Conservation (phyloP, 306 rosid species). For the Adenanthera pavonina region DNA sequence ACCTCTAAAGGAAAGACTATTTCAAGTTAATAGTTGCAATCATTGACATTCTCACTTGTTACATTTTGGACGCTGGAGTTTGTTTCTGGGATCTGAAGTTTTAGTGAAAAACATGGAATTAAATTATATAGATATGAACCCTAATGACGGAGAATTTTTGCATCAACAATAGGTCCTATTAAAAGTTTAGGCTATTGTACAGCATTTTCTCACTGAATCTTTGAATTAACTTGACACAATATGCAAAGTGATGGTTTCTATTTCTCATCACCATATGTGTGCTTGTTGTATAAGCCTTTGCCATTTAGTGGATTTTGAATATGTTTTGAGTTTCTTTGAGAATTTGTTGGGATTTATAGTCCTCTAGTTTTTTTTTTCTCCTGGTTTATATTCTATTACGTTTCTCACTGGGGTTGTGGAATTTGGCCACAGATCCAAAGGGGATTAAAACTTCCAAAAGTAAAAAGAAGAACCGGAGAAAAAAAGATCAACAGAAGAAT, state of each 20-base stretch:
- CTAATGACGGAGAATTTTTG: slow-evolving; percentile 14
- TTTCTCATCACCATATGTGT: not conserved
- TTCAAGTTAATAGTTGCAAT: not conserved
- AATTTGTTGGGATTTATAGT: slow-evolving; percentile 23
- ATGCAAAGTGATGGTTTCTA: slow-evolving; percentile 20
- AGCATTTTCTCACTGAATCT: slow-evolving; percentile 18
- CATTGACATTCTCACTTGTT: not conserved
- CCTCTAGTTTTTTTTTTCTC: slow-evolving; percentile 11
- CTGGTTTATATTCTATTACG: slow-evolving; percentile 21
- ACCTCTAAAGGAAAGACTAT: not conserved
- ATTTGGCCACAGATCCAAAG: slow-evolving; percentile 68
- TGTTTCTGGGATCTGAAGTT: not conserved
- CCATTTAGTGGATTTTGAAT: slow-evolving; percentile 29
- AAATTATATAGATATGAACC: slow-evolving; percentile 22
- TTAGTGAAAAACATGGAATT: not conserved
- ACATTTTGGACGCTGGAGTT: not conserved
- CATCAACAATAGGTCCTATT: not conserved
- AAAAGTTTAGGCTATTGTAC: slow-evolving; percentile 4
- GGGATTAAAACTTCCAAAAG: slow-evolving; percentile 70
- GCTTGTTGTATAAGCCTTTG: slow-evolving; percentile 23
- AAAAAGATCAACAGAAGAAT: slow-evolving; percentile 75
- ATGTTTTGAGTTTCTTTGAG: not conserved
- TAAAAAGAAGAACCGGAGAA: slow-evolving; percentile 89
- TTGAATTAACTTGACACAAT: slow-evolving; percentile 7
- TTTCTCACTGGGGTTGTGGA: slow-evolving; percentile 33